Percentiles rank a stretch among this genome's conserved stretches.
phyloP scores from a whole-genome alignment of 495 filamentous ascomycete genomes.

The Podospora pseudopauciseta region DNA sequence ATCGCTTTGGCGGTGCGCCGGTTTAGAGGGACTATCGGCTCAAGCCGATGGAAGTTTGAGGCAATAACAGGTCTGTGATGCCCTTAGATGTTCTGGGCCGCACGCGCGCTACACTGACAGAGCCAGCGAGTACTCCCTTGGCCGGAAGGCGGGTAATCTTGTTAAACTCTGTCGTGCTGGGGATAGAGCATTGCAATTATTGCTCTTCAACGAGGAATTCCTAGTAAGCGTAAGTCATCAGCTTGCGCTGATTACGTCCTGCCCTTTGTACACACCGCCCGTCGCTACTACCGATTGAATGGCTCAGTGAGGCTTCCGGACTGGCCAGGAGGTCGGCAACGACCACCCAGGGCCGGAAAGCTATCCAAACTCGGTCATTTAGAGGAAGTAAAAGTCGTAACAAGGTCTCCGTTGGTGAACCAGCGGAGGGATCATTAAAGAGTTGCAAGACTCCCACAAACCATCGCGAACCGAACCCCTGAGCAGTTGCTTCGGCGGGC shows the following conservation, averaged over 20 bases:
- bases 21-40: conserved; percentile 66
- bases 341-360: conserved; percentile 62
- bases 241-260: conserved; percentile 64
- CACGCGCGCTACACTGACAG: conserved; percentile 70
- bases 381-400: conserved; percentile 77
- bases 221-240: conserved; percentile 72
- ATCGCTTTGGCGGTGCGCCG: conserved; percentile 59
- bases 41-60: conserved; percentile 62
- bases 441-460: conserved; percentile 35
- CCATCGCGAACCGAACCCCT: conserved; percentile 28
- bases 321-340: conserved; percentile 63
- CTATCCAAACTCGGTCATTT: conserved; percentile 71
- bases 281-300: conserved; percentile 74
- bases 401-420: conserved; percentile 74
- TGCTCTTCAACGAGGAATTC: conserved; percentile 77
- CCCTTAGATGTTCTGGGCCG: conserved; percentile 70
- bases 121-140: conserved; percentile 68
- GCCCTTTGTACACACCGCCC: conserved; percentile 66
- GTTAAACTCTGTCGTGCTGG: conserved; percentile 71
- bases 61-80: conserved; percentile 71
- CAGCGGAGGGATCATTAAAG: conserved; percentile 67
- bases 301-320: conserved; percentile 68
- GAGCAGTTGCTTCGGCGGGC: conserved; percentile 42
- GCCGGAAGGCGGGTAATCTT: conserved; percentile 67
- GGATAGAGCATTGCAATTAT: conserved; percentile 78